These are phyloP conservation scores for Casuarina cunninghamiana DNA, from an alignment of 306 rosid species.

Conservation along the genomic window DNA sequence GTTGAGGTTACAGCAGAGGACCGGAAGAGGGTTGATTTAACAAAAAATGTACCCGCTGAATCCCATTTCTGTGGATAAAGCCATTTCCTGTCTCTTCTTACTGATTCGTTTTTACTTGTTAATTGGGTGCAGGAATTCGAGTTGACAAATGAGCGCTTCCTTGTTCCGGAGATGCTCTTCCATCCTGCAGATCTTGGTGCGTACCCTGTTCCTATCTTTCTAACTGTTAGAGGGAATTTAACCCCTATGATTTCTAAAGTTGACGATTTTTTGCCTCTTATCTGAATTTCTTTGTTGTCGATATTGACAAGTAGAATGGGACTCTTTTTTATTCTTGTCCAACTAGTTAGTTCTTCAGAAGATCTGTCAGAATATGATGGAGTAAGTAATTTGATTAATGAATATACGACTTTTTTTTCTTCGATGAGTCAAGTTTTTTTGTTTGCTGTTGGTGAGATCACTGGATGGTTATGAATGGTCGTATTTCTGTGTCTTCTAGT, in stretches of 20 bases:
- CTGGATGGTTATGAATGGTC: slow-evolving; percentile 11
- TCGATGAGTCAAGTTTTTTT: background rate
- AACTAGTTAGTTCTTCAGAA: too few relatives aligned
- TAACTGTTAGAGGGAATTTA: background rate
- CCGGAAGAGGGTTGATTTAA: slow-evolving; percentile 62
- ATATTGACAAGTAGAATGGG: too few relatives aligned
- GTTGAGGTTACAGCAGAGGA: slow-evolving; percentile 38
- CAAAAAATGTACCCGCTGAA: slow-evolving; percentile 55
- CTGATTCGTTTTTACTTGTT: slow-evolving; percentile 10
- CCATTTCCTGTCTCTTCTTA: background rate
- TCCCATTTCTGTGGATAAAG: slow-evolving; percentile 1
- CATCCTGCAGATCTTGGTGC: slow-evolving; percentile 92
- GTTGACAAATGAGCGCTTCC: slow-evolving; percentile 91
- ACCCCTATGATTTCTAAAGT: too few relatives aligned
- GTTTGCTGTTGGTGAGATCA: slow-evolving; percentile 7
- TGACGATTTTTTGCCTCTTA: too few relatives aligned
- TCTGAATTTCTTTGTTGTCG: too few relatives aligned
- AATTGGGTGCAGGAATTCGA: slow-evolving; percentile 69
- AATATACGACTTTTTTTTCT: too few relatives aligned
- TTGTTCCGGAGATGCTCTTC: slow-evolving; percentile 95
- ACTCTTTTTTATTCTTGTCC: too few relatives aligned
- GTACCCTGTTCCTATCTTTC: slow-evolving; percentile 16
- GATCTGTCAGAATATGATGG: too few relatives aligned
- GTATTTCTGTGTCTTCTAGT: background rate
- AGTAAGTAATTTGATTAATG: too few relatives aligned